Evolutionary conservation across 2,329 filamentous ascomycete species (phyloP).

Genomic region (Xenoacremonium recifei): DNA sequence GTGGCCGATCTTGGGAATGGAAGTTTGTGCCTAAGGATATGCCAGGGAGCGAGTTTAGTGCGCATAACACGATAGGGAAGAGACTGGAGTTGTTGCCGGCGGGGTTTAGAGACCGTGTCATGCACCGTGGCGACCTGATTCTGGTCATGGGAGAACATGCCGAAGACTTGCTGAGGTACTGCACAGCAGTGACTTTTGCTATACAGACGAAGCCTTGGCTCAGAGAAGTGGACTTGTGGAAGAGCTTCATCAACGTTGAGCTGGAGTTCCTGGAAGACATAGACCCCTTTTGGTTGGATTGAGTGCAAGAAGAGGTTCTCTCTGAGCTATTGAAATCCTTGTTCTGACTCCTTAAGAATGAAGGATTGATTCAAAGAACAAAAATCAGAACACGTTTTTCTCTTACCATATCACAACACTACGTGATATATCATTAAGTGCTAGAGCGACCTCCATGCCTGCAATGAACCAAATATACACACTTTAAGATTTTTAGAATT

Average conservation of each 20-base stretch:
- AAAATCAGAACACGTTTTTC: too few relatives aligned
- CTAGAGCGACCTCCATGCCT: too few relatives aligned
- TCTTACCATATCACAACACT: too few relatives aligned
- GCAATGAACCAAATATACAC: too few relatives aligned
- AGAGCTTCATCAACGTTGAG: conserved; percentile 29
- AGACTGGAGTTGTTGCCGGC: conserved; percentile 15
- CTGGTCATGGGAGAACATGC: conserved; percentile 24
- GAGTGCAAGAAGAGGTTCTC: neutral
- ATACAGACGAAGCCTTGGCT: conserved; percentile 29
- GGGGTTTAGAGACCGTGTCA: conserved; percentile 19
- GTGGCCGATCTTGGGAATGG: conserved; percentile 24
- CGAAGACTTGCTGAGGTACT: conserved; percentile 20
- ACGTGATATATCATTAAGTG: too few relatives aligned
- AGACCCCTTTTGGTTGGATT: conserved; percentile 23
- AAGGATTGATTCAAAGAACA: too few relatives aligned
- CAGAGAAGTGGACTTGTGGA: conserved; percentile 26
- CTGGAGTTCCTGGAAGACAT: conserved; percentile 17
- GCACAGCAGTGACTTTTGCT: conserved; percentile 24
- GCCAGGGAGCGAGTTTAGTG: conserved; percentile 23
- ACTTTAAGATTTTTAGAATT: too few relatives aligned
- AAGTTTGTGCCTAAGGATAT: conserved; percentile 29
- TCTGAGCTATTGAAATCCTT: too few relatives aligned
- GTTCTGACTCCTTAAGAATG: too few relatives aligned
- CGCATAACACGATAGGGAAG: conserved; percentile 8
- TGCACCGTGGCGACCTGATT: conserved; percentile 23